These are phyloP conservation scores for Catenaria anguillulae DNA, from an alignment of 371 early-diverging fungal species.

Conservation along the genomic window DNA sequence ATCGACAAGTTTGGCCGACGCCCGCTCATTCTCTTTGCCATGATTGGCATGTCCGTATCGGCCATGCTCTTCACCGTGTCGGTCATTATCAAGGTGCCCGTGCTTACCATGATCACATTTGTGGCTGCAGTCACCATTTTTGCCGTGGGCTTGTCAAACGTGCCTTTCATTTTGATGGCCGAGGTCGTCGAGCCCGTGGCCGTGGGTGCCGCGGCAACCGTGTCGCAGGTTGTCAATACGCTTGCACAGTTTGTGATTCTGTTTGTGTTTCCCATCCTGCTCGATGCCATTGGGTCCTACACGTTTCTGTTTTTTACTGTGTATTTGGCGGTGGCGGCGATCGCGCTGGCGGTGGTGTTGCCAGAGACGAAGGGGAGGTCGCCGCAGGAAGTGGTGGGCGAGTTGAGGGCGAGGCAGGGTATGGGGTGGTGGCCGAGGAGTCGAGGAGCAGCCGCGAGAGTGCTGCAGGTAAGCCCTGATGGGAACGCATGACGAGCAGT, in stretches of 20 bases:
- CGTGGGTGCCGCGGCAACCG: background rate
- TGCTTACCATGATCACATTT: background rate
- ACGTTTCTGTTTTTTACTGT: background rate
- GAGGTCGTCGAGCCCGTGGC: background rate
- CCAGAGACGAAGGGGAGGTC: background rate
- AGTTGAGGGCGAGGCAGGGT: too few species aligned
- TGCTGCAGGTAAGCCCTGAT: too few species aligned
- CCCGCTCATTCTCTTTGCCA: background rate
- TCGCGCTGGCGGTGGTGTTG: background rate
- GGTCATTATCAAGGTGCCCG: background rate
- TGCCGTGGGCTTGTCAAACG: background rate
- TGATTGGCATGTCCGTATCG: background rate
- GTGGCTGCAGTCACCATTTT: background rate
- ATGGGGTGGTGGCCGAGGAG: too few species aligned
- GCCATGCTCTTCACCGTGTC: background rate
- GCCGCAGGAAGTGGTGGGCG: background rate
- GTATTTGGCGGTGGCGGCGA: background rate
- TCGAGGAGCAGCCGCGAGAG: too few species aligned
- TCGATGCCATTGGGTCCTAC: background rate
- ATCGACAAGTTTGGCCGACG: conserved; percentile 4
- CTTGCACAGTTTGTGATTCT: background rate
- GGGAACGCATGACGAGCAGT: too few species aligned
- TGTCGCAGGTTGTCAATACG: background rate
- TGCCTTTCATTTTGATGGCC: background rate
- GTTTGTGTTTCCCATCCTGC: conserved; percentile 1